Percentiles rank a stretch among this genome's conserved stretches.
Evolutionary conservation across 2,329 filamentous ascomycete genomes (phyloP).

Genomic region (Cytospora paraplurivora): DNA sequence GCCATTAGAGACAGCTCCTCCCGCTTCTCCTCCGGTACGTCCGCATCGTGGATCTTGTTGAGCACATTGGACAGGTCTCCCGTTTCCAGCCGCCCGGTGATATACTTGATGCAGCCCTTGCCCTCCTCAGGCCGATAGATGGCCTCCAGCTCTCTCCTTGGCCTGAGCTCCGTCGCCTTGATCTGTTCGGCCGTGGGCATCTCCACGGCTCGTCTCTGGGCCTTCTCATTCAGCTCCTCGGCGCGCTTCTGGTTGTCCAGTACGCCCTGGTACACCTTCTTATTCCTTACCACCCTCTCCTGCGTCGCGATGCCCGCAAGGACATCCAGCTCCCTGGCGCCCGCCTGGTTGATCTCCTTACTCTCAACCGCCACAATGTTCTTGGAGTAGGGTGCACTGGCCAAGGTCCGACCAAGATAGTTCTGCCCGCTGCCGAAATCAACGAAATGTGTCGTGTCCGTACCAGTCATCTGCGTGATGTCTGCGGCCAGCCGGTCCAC

Average conservation of each 20-base stretch:
- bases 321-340: slow-evolving; percentile 83
- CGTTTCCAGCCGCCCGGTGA: slow-evolving; percentile 72
- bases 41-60: slow-evolving; percentile 56
- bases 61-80: slow-evolving; percentile 72
- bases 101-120: slow-evolving; percentile 73
- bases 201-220: slow-evolving; percentile 40
- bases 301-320: slow-evolving; percentile 74
- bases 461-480: slow-evolving; percentile 59
- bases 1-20: slow-evolving; percentile 68
- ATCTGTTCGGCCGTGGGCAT: slow-evolving; percentile 35
- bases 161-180: slow-evolving; percentile 51
- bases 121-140: slow-evolving; percentile 61
- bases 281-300: slow-evolving; percentile 75
- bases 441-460: slow-evolving; percentile 78
- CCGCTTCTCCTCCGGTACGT: slow-evolving; percentile 36
- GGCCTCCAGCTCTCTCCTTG: slow-evolving; percentile 51
- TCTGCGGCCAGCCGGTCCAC: slow-evolving; percentile 63
- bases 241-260: slow-evolving; percentile 47
- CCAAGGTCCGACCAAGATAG: slow-evolving; percentile 86
- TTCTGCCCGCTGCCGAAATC: slow-evolving; percentile 98
- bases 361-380: slow-evolving; percentile 91
- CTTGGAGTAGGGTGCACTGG: slow-evolving; percentile 81
- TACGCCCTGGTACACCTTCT: slow-evolving; percentile 70
- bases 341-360: slow-evolving; percentile 80
- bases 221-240: slow-evolving; percentile 46